These are phyloP conservation scores for Penicillium macrosclerotiorum DNA, from an alignment of 495 filamentous ascomycete species.

Conservation along the genomic window DNA sequence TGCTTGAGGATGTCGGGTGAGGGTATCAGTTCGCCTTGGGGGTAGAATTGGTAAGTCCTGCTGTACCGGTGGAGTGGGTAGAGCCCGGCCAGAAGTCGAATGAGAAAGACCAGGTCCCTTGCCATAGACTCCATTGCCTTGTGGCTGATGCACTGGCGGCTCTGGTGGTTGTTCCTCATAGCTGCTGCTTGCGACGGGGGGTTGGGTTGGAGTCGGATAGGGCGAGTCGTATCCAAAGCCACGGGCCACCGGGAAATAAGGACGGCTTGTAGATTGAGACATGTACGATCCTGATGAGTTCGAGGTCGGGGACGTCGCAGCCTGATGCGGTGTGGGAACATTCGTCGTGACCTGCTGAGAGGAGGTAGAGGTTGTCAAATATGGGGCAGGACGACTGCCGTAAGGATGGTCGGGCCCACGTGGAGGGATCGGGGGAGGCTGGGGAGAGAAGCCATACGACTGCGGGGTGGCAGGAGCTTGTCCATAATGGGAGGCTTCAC, in stretches of 20 bases:
- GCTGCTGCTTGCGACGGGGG: conserved; percentile 20
- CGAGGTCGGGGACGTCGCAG: conserved; percentile 22
- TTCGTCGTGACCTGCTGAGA: conserved; percentile 10
- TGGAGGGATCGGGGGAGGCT: conserved; percentile 42
- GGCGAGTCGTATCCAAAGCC: conserved; percentile 30
- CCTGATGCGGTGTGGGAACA: conserved; percentile 19
- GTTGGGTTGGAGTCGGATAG: conserved; percentile 26
- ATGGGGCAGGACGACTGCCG: conserved; percentile 35
- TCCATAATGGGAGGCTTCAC: conserved; percentile 30
- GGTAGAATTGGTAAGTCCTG: conserved; percentile 43
- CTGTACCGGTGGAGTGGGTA: conserved; percentile 38
- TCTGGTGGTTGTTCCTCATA: conserved; percentile 45
- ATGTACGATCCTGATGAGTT: conserved; percentile 20
- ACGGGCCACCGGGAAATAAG: conserved; percentile 26
- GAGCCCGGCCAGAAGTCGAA: conserved; percentile 37
- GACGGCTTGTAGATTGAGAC: conserved; percentile 20
- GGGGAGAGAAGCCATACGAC: conserved; percentile 33
- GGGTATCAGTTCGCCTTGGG: conserved; percentile 52
- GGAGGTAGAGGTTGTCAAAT: conserved; percentile 12
- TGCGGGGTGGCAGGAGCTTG: conserved; percentile 35
- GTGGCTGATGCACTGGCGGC: conserved; percentile 44
- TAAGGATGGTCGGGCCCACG: conserved; percentile 49
- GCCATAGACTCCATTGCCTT: conserved; percentile 26
- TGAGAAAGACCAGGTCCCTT: conserved; percentile 35
- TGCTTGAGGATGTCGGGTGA: conserved; percentile 56